A percentile compares a stretch with the other conserved stretches of the same genome.
Conservation (phyloP, 495 filamentous ascomycete genomes). For the Penicillium paxilli region DNA sequence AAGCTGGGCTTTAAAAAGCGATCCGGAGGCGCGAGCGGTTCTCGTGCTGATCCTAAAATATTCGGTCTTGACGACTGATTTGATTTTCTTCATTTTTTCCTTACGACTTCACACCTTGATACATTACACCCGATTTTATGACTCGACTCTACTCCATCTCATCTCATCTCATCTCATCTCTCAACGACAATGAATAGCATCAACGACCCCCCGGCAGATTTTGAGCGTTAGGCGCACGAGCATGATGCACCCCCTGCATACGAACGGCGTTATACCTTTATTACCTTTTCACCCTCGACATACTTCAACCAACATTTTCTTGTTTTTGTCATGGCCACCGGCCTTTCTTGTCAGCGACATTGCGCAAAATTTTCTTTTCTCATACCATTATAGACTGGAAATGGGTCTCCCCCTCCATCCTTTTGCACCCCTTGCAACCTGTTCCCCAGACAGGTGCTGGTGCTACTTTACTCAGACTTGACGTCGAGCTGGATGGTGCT, state of each 20-base stretch:
- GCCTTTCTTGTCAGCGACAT: constrained; percentile 7
- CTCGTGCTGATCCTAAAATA: constrained; percentile 33
- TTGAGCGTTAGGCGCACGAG: constrained; percentile 34
- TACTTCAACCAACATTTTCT: no score
- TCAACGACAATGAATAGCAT: constrained; percentile 16
- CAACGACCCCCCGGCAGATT: constrained; percentile 19
- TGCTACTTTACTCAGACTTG: no score
- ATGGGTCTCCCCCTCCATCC: no score
- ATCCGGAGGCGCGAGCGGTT: constrained; percentile 34
- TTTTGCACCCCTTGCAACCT: no score
- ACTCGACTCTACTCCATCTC: constrained; percentile 1
- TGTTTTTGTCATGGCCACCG: background rate
- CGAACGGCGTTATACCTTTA: constrained; percentile 31
- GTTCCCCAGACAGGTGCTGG: no score
- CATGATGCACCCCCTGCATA: constrained; percentile 36
- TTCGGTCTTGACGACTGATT: constrained; percentile 36
- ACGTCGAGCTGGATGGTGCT: no score
- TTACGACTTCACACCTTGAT: background rate
- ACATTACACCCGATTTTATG: background rate
- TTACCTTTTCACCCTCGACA: no score
- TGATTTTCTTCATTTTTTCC: background rate
- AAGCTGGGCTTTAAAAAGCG: constrained; percentile 72
- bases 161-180: constrained; percentile 13
- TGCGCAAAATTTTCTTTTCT: no score
- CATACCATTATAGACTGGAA: no score